These are phyloP conservation scores for Hemerocallis citrina DNA, from an alignment of 106 monocot species.

Conservation along the genomic window DNA sequence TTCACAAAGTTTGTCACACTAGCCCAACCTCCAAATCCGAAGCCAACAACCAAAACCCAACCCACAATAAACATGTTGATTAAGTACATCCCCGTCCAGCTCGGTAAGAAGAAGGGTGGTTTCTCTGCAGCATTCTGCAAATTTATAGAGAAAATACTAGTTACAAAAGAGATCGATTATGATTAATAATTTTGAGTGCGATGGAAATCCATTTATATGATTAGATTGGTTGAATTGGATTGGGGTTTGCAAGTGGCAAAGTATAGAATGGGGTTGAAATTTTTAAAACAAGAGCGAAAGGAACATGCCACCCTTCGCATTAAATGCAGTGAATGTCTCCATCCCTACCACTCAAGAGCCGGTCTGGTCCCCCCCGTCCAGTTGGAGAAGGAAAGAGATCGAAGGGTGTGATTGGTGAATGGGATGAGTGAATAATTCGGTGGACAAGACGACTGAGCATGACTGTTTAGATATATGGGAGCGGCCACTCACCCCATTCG, in stretches of 20 bases:
- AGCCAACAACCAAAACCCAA: constrained; percentile 59
- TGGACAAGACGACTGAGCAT: not conserved
- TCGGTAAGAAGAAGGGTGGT: constrained; percentile 53
- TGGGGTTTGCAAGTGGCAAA: too few relatives aligned
- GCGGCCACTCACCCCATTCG: not conserved
- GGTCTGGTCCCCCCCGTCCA: not conserved
- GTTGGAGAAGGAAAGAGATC: not conserved
- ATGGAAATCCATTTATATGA: not conserved
- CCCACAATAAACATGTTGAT: constrained; percentile 51
- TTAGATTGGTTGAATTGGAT: too few relatives aligned
- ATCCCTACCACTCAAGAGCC: too few relatives aligned
- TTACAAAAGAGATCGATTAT: too few relatives aligned
- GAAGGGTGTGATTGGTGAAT: not conserved
- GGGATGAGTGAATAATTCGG: not conserved
- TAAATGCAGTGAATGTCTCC: not conserved
- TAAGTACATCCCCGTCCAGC: constrained; percentile 48
- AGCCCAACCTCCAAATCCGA: constrained; percentile 66
- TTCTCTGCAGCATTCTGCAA: constrained; percentile 58
- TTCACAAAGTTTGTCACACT: constrained; percentile 55
- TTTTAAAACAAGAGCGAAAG: not conserved
- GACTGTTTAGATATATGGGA: not conserved
- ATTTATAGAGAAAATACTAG: too few relatives aligned
- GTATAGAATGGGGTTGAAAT: not conserved
- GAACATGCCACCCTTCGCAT: constrained; percentile 2
- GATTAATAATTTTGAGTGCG: too few relatives aligned